Conservation (phyloP, 768 basidiomycete species). For the Termitomyces eurrhizus region DNA sequence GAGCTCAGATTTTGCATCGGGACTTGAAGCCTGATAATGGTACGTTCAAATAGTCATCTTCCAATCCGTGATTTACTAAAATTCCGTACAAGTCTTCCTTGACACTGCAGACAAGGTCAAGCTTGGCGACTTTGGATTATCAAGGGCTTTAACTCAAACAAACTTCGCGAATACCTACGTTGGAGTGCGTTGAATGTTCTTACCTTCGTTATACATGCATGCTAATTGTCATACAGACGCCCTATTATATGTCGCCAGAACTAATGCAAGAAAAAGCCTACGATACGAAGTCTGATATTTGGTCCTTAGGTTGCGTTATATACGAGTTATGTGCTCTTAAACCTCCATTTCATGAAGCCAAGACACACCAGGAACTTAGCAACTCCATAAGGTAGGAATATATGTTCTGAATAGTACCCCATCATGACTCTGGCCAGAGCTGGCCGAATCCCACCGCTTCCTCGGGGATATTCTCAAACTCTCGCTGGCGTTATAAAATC, state of each 20-base stretch:
- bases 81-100: conserved; percentile 69
- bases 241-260: conserved; percentile 99
- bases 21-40: conserved; percentile 99
- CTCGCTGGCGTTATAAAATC: conserved; percentile 74
- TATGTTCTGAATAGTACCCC: background rate
- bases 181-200: conserved; percentile 56
- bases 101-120: conserved; percentile 84
- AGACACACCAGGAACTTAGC: conserved; percentile 83
- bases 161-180: conserved; percentile 96
- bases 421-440: conserved; percentile 35
- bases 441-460: conserved; percentile 88
- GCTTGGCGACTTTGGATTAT: conserved; percentile 95
- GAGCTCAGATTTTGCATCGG: conserved; percentile 83
- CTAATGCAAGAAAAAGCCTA: conserved; percentile 97
- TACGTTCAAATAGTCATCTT: conserved; percentile 27
- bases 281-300: conserved; percentile 97
- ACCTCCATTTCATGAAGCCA: conserved; percentile 91
- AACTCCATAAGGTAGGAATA: conserved; percentile 66
- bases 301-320: conserved; percentile 96
- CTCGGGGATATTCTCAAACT: conserved; percentile 74
- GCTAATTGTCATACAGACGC: conserved; percentile 56
- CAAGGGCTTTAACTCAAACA: conserved; percentile 84
- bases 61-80: background rate
- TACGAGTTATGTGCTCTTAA: conserved; percentile 94
- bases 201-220: background rate